These are phyloP conservation scores for Chaetomiaceae sp. DNA, from an alignment of 2,329 filamentous ascomycete genomes.

Conservation along the genomic window DNA sequence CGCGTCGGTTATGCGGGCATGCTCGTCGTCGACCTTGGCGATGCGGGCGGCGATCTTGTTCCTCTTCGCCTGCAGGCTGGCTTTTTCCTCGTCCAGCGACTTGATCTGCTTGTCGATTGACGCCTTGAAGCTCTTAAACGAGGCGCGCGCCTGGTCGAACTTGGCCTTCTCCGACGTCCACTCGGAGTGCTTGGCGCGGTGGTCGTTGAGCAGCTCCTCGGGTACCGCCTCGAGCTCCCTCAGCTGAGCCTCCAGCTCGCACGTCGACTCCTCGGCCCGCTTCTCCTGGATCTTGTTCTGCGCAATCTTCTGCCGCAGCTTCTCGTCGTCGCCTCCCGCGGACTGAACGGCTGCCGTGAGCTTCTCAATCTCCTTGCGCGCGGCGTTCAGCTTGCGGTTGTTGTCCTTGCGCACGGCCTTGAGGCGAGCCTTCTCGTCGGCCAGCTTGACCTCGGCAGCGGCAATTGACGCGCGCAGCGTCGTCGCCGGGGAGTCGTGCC, in stretches of 20 bases:
- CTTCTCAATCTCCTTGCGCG: slow-evolving; percentile 71
- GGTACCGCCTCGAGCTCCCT: slow-evolving; percentile 62
- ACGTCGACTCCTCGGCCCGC: slow-evolving; percentile 44
- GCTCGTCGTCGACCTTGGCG: slow-evolving; percentile 67
- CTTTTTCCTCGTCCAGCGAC: slow-evolving; percentile 59
- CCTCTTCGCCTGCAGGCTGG: slow-evolving; percentile 59
- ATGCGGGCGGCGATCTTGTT: slow-evolving; percentile 70
- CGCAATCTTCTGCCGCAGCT: slow-evolving; percentile 67
- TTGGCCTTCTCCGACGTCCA: slow-evolving; percentile 54
- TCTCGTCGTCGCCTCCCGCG: slow-evolving; percentile 69
- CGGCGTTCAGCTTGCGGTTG: slow-evolving; percentile 60
- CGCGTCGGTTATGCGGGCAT: slow-evolving; percentile 65
- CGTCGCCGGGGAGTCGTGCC: slow-evolving; percentile 71
- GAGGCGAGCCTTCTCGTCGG: slow-evolving; percentile 63
- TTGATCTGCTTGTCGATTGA: slow-evolving; percentile 60
- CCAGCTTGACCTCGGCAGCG: slow-evolving; percentile 64
- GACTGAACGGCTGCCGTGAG: slow-evolving; percentile 63
- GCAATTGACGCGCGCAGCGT: slow-evolving; percentile 74
- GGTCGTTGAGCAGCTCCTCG: slow-evolving; percentile 54
- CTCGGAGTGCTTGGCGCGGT: slow-evolving; percentile 49
- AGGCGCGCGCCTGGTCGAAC: slow-evolving; percentile 53
- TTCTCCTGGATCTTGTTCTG: slow-evolving; percentile 72
- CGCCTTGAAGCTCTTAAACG: slow-evolving; percentile 55
- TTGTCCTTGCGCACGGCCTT: slow-evolving; percentile 72
- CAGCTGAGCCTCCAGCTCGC: slow-evolving; percentile 51